These are phyloP conservation scores for Lolium perenne DNA, from an alignment of 176 grass and related monocot species.

Conservation along the genomic window DNA sequence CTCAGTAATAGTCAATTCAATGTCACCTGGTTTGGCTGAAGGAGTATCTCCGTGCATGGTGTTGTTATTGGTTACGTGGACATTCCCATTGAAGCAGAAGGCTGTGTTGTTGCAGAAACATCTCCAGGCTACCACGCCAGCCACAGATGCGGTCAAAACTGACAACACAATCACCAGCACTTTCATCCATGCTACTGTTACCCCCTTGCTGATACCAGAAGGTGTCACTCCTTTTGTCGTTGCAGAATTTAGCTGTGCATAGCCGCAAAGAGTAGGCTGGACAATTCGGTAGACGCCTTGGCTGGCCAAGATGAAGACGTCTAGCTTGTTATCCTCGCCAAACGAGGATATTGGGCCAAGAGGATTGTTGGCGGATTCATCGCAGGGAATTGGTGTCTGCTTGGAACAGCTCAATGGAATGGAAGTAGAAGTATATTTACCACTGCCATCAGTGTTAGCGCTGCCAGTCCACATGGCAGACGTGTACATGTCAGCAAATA, in stretches of 20 bases:
- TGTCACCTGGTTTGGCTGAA: not conserved
- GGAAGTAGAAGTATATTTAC: slow-evolving; percentile 43
- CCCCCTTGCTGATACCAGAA: not conserved
- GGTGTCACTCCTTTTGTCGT: not conserved
- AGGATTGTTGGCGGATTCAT: slow-evolving; percentile 23
- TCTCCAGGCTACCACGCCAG: not conserved
- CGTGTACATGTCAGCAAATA: slow-evolving; percentile 58
- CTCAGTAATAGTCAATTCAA: not conserved
- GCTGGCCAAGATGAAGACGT: slow-evolving; percentile 50
- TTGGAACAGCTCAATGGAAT: slow-evolving; percentile 41
- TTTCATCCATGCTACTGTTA: not conserved
- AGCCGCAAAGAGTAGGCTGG: slow-evolving; percentile 47
- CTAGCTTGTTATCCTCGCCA: slow-evolving; percentile 63
- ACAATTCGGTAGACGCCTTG: slow-evolving; percentile 64
- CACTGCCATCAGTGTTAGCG: slow-evolving; percentile 25
- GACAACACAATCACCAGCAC: not conserved
- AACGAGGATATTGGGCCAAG: slow-evolving; percentile 49
- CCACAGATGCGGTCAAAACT: not conserved
- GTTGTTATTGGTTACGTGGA: not conserved
- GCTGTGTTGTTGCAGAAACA: not conserved
- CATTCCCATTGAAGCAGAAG: not conserved
- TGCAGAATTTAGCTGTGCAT: slow-evolving; percentile 23
- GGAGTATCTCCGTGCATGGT: not conserved
- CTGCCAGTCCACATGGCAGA: slow-evolving; percentile 46
- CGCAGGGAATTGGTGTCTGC: slow-evolving; percentile 36